Base-by-base conservation (phyloP, 345 rosid species). In the Eucalyptus sp. region DNA sequence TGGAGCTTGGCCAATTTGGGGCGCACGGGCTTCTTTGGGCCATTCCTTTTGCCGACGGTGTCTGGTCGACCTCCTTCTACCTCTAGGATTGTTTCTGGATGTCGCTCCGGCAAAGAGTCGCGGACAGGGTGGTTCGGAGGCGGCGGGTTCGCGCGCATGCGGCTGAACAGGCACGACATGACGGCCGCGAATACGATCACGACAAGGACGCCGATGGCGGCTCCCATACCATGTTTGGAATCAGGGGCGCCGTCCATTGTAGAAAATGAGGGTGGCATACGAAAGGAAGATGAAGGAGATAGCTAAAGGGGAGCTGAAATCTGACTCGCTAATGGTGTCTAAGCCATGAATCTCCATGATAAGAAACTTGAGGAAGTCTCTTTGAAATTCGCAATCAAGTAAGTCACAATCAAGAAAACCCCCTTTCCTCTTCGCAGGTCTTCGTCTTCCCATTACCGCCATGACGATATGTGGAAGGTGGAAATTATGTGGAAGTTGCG, bases 1-100 rank as follows among this genome's bases (percentile, higher is more conserved):
- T n/a, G 54, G 37, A 17, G 24, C 52, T 85, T 33, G 20, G 56
- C 52, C 52, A 48, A 95, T 97, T 71, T 90, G 95, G 90, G 95
- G 97, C 64, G 95, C 95, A 7, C 4, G 18, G 50, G 86, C 37
- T 85, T 48, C 54, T 27, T 29, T 5, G 24, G 83, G 83, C 83
- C 48, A 37, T 37, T 76, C 83, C 83, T 76, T 37, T 4, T 37
- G 83, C 48, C 43, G 27, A 24, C 27, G 22, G 25, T 10, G 83
- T 76, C 83, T 11, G 43, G 48, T 76, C 43, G 83, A 18, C 43
- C 83, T 41, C 48, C 83, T 37, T 10, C 83, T 3, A 76, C 83
- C 1, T 76, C 83, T 10, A 0, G 48, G 83, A 76, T 37, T 41
- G 46, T 76, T 76, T 41, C 83, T 41, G 83, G 83, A 37, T 11